phyloP scores from a whole-genome alignment of 495 filamentous ascomycete genomes.

The Venustampulla echinocandica region DNA sequence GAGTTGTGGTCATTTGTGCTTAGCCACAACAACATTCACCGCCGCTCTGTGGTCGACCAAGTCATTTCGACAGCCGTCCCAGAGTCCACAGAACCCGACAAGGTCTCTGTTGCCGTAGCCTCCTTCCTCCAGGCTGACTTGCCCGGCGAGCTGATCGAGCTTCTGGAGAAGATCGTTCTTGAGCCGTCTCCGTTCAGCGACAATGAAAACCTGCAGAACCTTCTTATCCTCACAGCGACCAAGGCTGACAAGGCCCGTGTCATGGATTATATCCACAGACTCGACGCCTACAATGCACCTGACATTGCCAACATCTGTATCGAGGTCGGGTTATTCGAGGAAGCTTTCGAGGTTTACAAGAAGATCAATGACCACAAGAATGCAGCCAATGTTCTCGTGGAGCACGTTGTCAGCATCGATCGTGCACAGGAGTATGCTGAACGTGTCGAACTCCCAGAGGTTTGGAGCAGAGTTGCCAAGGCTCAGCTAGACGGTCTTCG shows the following conservation, averaged over 20 bases:
- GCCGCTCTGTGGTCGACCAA: slow-evolving; percentile 89
- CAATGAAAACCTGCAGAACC: slow-evolving; percentile 90
- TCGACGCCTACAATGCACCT: slow-evolving; percentile 80
- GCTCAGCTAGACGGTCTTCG: slow-evolving; percentile 95
- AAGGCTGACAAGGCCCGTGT: slow-evolving; percentile 93
- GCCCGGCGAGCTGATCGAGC: slow-evolving; percentile 89
- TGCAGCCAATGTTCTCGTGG: slow-evolving; percentile 86
- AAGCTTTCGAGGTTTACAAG: slow-evolving; percentile 98
- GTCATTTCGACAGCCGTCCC: slow-evolving; percentile 95
- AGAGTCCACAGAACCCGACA: slow-evolving; percentile 86
- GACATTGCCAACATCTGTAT: slow-evolving; percentile 94
- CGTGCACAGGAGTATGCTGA: slow-evolving; percentile 95
- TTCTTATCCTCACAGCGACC: slow-evolving; percentile 93
- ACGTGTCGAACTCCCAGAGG: slow-evolving; percentile 86
- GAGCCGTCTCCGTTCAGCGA: slow-evolving; percentile 97
- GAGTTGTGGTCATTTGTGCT: slow-evolving; percentile 95
- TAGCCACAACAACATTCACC: slow-evolving; percentile 89
- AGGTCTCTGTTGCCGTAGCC: slow-evolving; percentile 90
- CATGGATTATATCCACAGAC: slow-evolving; percentile 93
- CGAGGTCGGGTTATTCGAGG: slow-evolving; percentile 87
- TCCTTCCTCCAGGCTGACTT: slow-evolving; percentile 86
- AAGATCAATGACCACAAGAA: slow-evolving; percentile 84
- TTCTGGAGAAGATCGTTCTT: slow-evolving; percentile 98
- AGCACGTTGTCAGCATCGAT: slow-evolving; percentile 97
- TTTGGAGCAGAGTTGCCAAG: slow-evolving; percentile 99